Evolutionary conservation across 2,329 filamentous ascomycete species (phyloP).

Genomic region (Colletotrichum lindemuthianum): DNA sequence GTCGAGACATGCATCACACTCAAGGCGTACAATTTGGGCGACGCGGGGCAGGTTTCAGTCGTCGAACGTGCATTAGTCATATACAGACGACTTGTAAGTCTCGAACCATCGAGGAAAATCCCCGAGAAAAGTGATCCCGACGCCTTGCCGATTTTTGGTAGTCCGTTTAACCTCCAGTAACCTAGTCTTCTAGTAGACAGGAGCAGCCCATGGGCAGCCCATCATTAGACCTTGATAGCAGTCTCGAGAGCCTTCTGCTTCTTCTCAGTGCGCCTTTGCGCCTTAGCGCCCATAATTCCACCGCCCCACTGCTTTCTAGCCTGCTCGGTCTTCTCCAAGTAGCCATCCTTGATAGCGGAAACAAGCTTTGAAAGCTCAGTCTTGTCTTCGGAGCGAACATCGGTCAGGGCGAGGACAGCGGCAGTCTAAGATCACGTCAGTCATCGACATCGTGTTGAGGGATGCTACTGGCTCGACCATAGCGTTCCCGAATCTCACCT

Average conservation of each 20-base stretch:
- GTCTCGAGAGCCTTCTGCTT: constrained; percentile 92
- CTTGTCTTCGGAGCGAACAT: constrained; percentile 99
- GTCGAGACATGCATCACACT: too few species aligned
- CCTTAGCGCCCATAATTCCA: constrained; percentile 99
- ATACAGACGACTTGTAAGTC: not conserved
- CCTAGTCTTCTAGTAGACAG: constrained; percentile 34
- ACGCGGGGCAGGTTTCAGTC: not conserved
- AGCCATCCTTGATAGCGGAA: constrained; percentile 96
- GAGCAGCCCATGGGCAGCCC: constrained; percentile 47
- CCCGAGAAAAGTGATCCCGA: constrained; percentile 35
- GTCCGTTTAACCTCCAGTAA: constrained; percentile 34
- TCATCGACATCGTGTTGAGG: not conserved
- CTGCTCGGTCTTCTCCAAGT: constrained; percentile 95
- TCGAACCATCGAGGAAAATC: constrained; percentile 22
- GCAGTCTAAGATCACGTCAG: constrained; percentile 78
- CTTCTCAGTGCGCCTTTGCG: constrained; percentile 80
- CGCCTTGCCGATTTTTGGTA: constrained; percentile 36
- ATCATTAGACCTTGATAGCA: constrained; percentile 94
- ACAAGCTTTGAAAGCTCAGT: constrained; percentile 96
- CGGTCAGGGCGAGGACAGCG: constrained; percentile 93
- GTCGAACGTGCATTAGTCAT: not conserved
- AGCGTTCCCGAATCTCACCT: constrained; percentile 65
- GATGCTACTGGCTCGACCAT: not conserved
- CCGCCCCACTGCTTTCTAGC: constrained; percentile 95
- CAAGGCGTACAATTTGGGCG: too few species aligned